Evolutionary conservation across 2,329 filamentous ascomycete species (phyloP), one percentile per base, ranked within the genome.

Genomic region (Hypoxylon sp.): DNA sequence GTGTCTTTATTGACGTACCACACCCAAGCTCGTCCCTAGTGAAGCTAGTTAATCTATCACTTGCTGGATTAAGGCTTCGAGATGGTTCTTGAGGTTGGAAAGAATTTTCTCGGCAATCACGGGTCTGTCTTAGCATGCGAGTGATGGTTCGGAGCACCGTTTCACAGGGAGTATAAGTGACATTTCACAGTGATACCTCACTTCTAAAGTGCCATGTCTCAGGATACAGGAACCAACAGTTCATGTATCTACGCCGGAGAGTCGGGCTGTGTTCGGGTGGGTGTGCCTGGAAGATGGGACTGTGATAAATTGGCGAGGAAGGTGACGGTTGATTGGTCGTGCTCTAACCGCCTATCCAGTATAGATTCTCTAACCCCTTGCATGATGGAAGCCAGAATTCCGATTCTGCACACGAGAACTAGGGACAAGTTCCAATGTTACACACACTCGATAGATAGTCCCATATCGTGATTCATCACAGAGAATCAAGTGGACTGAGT

Each of bases 1-100:
- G 55, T 74, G 69, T 72, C 68, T 72, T 65, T 65, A 65, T 69
- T 55, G 66, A 68, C 28, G 53, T 56, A 51, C 32, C 63, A 65
- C 62, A 53, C 53, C 30, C 48, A 48, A 45, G 25, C 41, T 49
- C 32, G 46, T 19, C 51, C 14, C 13, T 49, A 10, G 21, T 57
- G 14, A 56, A 55, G 56, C 34, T 36, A 48, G 49, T 53, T 45
- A 51, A 48, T 53, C 14, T 56, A 63, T 60, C 43, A 55, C 51
- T 68, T 25, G 38, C 17, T 52, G 55, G 25, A 49, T 36, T 36
- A 19, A 49, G 41, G 50, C 61, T 50, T 48, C 30, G 43, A 60
- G 48, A 45, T 17, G 41, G 48, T 13, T 63, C 28, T 65, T 62
- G 38, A 60, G 28, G 58, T 43, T 62, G 53, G 52, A 52, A 65